Conservation (phyloP, 495 filamentous ascomycete species). For the Penicillium dipodomyicola region DNA sequence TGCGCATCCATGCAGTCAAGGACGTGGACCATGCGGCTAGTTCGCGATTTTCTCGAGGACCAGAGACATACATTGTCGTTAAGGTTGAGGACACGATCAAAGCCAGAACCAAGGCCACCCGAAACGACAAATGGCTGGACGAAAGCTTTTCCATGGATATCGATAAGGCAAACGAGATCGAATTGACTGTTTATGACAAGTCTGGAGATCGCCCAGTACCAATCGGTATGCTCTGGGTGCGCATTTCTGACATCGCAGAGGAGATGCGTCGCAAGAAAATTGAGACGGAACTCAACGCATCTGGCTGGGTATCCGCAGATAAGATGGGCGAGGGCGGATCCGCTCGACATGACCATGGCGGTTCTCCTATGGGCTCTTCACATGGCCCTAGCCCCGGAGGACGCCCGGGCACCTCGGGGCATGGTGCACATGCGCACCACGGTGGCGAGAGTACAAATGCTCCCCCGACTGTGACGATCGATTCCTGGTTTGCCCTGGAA, state of each 20-base stretch:
- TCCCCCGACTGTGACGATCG: constrained; percentile 64
- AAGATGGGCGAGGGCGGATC: constrained; percentile 67
- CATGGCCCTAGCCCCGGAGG: constrained; percentile 31
- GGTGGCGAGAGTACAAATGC: constrained; percentile 33
- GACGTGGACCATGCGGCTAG: constrained; percentile 94
- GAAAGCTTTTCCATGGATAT: constrained; percentile 88
- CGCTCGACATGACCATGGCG: constrained; percentile 41
- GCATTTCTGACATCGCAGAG: constrained; percentile 95
- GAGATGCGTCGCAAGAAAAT: constrained; percentile 98
- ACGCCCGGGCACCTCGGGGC: constrained; percentile 21
- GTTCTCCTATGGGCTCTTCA: constrained; percentile 39
- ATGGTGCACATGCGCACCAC: constrained; percentile 20
- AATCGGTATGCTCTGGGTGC: constrained; percentile 92
- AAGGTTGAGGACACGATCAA: constrained; percentile 95
- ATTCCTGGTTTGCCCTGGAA: constrained; percentile 96
- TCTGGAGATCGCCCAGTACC: constrained; percentile 81
- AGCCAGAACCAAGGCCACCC: constrained; percentile 80
- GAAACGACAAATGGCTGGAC: constrained; percentile 86
- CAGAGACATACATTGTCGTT: constrained; percentile 90
- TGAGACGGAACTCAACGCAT: constrained; percentile 84
- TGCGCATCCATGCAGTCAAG: constrained; percentile 82
- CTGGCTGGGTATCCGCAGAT: constrained; percentile 96
- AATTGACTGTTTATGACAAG: constrained; percentile 97
- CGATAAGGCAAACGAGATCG: constrained; percentile 97
- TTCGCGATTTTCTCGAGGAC: constrained; percentile 80